Conservation (phyloP, 2,329 filamentous ascomycete species). For the Fusarium sp. region DNA sequence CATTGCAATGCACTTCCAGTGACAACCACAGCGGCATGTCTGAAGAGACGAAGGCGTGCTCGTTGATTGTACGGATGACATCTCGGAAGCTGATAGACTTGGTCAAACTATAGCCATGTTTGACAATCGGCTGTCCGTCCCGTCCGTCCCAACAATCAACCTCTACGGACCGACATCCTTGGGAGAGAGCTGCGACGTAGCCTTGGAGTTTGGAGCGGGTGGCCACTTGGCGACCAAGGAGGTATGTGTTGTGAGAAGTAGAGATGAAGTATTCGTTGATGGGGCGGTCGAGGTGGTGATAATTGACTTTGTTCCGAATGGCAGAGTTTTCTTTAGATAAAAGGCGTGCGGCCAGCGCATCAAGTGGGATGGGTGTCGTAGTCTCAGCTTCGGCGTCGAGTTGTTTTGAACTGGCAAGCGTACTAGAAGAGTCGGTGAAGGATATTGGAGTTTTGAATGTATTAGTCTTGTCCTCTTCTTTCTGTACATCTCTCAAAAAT, state of each 20-base stretch:
- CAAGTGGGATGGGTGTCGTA: fast-evolving
- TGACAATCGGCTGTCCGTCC: slow-evolving; percentile 28
- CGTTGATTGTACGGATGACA: slow-evolving; percentile 4
- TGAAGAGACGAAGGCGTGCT: slow-evolving; percentile 14
- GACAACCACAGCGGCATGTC: slow-evolving; percentile 33
- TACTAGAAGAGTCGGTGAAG: not conserved
- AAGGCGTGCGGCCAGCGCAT: not conserved
- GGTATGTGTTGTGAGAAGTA: slow-evolving; percentile 36
- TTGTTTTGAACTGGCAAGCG: not conserved
- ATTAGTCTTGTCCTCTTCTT: not conserved
- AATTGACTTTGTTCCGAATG: fast-evolving
- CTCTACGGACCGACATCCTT: slow-evolving; percentile 28
- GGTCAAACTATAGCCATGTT: slow-evolving; percentile 36
- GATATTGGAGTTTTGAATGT: fast-evolving
- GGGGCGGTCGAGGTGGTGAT: not conserved
- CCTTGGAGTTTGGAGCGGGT: slow-evolving; percentile 22
- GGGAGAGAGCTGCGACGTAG: slow-evolving; percentile 13
- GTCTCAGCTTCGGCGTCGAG: not conserved
- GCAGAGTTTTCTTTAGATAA: slow-evolving; percentile 2
- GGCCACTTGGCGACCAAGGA: slow-evolving; percentile 23
- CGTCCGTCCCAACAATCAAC: slow-evolving; percentile 33
- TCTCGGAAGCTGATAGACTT: slow-evolving; percentile 18
- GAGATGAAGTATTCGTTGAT: slow-evolving; percentile 38
- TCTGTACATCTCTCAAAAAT: not conserved
- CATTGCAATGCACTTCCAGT: slow-evolving; percentile 20